Evolutionary conservation across 768 basidiomycete species (phyloP), one percentile per base, ranked within the genome.

Genomic region (Austroboletus festivus): DNA sequence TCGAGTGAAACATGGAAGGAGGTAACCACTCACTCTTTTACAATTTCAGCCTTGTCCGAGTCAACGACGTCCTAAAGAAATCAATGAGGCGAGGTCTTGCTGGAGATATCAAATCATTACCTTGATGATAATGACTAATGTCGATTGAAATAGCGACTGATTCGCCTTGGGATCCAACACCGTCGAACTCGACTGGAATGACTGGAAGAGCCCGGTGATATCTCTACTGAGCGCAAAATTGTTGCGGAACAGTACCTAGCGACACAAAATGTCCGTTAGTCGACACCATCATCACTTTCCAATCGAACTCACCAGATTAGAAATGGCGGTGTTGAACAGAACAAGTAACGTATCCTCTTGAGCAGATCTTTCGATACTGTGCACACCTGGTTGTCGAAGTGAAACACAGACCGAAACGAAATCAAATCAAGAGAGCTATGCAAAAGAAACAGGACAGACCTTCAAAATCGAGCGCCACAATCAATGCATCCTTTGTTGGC

Each of bases 401-500:
- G 7, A 6, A 10, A 44, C 7, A 18, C 18, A 42, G 22, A 6
- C 4, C 11, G 28, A 28, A 12, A 3, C n/a, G 5, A n/a, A 22
- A 11, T 38, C 12, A n/a, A 50, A 22, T 7, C 5, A 8, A 1
- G 8, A 2, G 11, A 38, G 2, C 1, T 16, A 9, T 19, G 7
- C 7, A 5, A 31, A n/a, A 16, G 26, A 5, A 4, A 18, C 2
- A 0, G 0, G 9, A 49, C 55, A 0, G 8, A 74, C 83, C 82
- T 73, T 84, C 82, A 38, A 84, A 84, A 52, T 84, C 82, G 6
- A 84, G 70, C 3, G 82, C 76, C 1, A 84, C 80, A 10, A 84
- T 66, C 10, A 84, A 56, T 0, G 62, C 62, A 20, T 80, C 75
- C 40, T 75, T 67, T 0, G 81, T 82, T 0, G 82, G 83, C 2